Base-by-base conservation (phyloP, 306 rosid species). In the Cucurbita maxima region DNA sequence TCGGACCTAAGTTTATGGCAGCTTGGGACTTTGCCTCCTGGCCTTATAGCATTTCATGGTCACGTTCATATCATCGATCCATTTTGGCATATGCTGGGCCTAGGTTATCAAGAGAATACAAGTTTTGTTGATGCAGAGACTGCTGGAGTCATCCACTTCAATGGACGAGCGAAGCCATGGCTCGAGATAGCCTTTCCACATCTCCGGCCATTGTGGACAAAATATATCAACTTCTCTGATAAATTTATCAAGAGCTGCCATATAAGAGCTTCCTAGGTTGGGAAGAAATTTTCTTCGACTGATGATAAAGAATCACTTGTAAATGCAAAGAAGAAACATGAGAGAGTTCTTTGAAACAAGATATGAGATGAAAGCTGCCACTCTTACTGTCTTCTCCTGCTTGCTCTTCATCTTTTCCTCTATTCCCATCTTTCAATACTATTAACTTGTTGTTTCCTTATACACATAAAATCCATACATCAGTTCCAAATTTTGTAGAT, bases 151-250 rank as follows among this genome's bases (percentile, higher is more conserved):
- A 68, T 95, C 84, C 99, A 95, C 84, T 95, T 85, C 82, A 95
- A 91, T 59, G 99, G 99, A 74, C 84, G 99, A 79, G 99, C 97
- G 51, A 95, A 95, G 78, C 99, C 99, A 20, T 95, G 99, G 99
- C 90, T 95, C 55, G 99, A 95, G 58, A 89, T 95, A 76, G 96
- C 96, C 57, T 95, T 91, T 85, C 96, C 97, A 1, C 82, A 83
- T 38, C 88, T 95, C 19, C 77, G 86, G 81, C 81, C 83, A 52
- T 76, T 95, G 69, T 95, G 99, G 99, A 44, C 96, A 6, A 95
- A 89, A 79, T 83, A 95, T 72, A 80, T 95, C 40, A 67, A 89
- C 80, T 91, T 91, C 87, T 89, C 97, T 8, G 96, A 95, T 88
- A 86, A 88, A 75, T 91, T 95, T 88, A 88, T 95, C 76, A 91